These are phyloP conservation scores for Neotropicomus parvogracilis DNA, from an alignment of 1,284 basidiomycete genomes.

Conservation along the genomic window DNA sequence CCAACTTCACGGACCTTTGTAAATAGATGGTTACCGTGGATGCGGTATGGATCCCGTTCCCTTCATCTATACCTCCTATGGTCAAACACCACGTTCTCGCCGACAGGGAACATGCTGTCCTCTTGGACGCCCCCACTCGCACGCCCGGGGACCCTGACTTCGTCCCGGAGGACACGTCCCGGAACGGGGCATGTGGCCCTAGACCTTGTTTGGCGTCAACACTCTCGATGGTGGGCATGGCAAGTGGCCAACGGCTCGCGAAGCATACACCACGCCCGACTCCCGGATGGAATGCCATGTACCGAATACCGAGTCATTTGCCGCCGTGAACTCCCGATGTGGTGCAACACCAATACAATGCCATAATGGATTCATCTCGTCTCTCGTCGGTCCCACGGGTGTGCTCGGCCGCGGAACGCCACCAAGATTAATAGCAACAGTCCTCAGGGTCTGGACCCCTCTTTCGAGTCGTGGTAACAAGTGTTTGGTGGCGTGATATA, in stretches of 20 bases:
- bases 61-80: constrained; percentile 3
- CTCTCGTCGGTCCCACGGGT: constrained; percentile 3
- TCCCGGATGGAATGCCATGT: constrained; percentile 1
- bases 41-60: constrained; percentile 1
- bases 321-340: not conserved
- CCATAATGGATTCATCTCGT: constrained; percentile 9
- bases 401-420: constrained; percentile 16
- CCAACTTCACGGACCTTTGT: not conserved
- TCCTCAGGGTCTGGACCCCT: constrained; percentile 14
- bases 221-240: not conserved
- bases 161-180: constrained; percentile 9
- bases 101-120: constrained; percentile 8
- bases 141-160: constrained; percentile 21
- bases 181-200: constrained; percentile 5
- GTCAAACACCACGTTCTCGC: constrained; percentile 1
- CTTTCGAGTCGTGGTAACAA: not conserved
- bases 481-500: not conserved
- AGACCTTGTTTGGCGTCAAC: not conserved
- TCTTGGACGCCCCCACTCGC: constrained; percentile 12
- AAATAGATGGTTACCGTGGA: constrained; percentile 2
- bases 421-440: constrained; percentile 12
- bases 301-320: not conserved
- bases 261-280: constrained; percentile 13
- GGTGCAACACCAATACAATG: constrained; percentile 1
- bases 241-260: not conserved